Evolutionary conservation across 129 eudicot species (phyloP), one percentile per base, ranked within the genome.

Genomic region (Centrapalus pauciflorus): DNA sequence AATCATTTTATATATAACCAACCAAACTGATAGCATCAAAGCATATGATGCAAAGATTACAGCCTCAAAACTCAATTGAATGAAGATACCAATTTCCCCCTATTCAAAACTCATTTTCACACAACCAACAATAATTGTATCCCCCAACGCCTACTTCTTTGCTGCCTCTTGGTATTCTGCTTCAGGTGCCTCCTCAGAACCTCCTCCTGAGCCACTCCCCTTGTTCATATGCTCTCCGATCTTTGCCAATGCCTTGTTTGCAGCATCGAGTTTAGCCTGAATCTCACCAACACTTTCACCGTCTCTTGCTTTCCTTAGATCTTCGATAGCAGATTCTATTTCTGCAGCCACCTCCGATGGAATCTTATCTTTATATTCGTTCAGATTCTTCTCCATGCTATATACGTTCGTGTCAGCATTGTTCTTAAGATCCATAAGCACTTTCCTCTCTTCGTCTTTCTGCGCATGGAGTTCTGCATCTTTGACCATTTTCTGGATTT

Each of bases 211-310:
- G 16, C 69, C 38, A 1, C 68, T 55, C 33, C 67, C 73, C 21
- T 30, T 26, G 4, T 45, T 66, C 45, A 29, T 66, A 45, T 66
- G 25, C 71, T 26, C 57, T 20, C 59, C 59, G 20, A 66, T 45
- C 71, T 45, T 50, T 19, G 87, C 79, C 2, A 82, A 82, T 2
- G 96, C 85, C 67, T 78, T 85, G 74, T 82, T 85, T 28, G 93
- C 89, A 6, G 83, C 82, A 37, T 88, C 93, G n/a, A 83, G 71
- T 79, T 85, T 88, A 0, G 85, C 76, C 48, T 76, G 69, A 1
- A 88, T 85, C 8, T 85, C 92, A 4, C 85, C 96, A 9, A 32
- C 58, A 1, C 4, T 66, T 48, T 46, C 59, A 10, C 61, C 72
- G 3, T 49, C 29, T 32, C 61, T 32, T 5, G 55, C 55, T 17